These are phyloP conservation scores for Musa schizocarpa DNA, from an alignment of 176 grass and related monocot genomes.

Conservation along the genomic window DNA sequence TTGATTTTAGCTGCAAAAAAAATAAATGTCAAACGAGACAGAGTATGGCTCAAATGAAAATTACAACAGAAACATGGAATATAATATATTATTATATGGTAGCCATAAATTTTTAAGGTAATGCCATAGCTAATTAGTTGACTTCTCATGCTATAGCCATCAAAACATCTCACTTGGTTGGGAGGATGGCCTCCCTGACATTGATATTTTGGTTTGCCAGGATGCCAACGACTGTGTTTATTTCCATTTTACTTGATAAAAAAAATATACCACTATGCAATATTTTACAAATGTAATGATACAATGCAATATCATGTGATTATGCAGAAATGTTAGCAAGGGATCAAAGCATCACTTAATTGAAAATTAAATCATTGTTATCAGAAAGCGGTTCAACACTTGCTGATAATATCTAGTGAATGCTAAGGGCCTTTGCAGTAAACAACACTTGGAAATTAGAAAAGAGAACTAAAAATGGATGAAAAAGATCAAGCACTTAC, in stretches of 20 bases:
- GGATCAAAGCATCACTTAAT: not conserved
- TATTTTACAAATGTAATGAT: not conserved
- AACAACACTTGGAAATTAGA: not conserved
- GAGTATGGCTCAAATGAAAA: not conserved
- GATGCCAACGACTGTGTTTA: no score
- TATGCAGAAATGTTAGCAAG: not conserved
- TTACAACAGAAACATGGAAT: not conserved
- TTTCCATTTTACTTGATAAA: no score
- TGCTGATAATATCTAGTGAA: not conserved
- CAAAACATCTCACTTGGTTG: no score
- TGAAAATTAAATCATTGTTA: not conserved
- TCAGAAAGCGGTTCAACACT: not conserved
- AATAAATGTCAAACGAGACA: conserved; percentile 19
- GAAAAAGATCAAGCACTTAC: conserved; percentile 37
- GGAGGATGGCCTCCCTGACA: no score
- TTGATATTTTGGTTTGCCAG: no score
- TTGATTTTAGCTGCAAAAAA: conserved; percentile 74
- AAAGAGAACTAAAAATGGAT: conserved; percentile 5
- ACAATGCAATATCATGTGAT: not conserved
- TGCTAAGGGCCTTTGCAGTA: not conserved
- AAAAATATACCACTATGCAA: not conserved
- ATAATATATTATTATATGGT: not conserved
- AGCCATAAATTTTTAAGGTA: no score
- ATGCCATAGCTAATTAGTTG: no score
- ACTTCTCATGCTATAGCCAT: no score